Conservation (phyloP, 768 basidiomycete species). For the Kwoniella dendrophila region DNA sequence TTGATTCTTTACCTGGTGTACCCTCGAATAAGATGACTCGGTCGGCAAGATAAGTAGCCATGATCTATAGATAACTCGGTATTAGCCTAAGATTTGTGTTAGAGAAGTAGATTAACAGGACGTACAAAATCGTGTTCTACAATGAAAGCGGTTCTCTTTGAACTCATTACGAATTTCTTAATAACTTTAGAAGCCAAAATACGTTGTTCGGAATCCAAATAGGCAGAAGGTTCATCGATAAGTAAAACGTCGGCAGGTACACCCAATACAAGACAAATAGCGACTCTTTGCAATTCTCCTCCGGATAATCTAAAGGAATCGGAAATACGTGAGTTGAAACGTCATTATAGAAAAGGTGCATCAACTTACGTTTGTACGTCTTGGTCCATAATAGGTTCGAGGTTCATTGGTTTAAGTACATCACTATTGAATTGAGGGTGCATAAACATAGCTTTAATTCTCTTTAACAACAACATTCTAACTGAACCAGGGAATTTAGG, state of each 20-base stretch:
- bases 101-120: constrained; percentile 5
- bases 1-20: constrained; percentile 80
- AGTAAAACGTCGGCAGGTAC: constrained; percentile 74
- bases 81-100: constrained; percentile 2
- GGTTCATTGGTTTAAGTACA: constrained; percentile 93
- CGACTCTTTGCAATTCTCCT: constrained; percentile 96
- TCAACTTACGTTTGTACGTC: constrained; percentile 77
- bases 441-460: constrained; percentile 95
- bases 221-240: constrained; percentile 79
- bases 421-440: constrained; percentile 99
- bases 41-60: constrained; percentile 99
- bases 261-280: constrained; percentile 91
- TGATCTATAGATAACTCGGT: constrained; percentile 61
- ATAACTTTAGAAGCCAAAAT: constrained; percentile 97
- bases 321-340: not conserved
- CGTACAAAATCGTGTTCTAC: constrained; percentile 94
- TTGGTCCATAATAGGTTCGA: constrained; percentile 94
- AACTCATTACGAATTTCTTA: constrained; percentile 94
- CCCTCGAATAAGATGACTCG: constrained; percentile 61
- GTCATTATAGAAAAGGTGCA: not conserved
- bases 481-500: constrained; percentile 98
- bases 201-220: constrained; percentile 97
- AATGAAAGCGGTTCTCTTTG: constrained; percentile 96
- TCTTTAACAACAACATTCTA: constrained; percentile 87
- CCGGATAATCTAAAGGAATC: constrained; percentile 67